Evolutionary conservation across 345 rosid species (phyloP), one percentile per base, ranked within the genome.

Genomic region (Carallia pectinifolia): DNA sequence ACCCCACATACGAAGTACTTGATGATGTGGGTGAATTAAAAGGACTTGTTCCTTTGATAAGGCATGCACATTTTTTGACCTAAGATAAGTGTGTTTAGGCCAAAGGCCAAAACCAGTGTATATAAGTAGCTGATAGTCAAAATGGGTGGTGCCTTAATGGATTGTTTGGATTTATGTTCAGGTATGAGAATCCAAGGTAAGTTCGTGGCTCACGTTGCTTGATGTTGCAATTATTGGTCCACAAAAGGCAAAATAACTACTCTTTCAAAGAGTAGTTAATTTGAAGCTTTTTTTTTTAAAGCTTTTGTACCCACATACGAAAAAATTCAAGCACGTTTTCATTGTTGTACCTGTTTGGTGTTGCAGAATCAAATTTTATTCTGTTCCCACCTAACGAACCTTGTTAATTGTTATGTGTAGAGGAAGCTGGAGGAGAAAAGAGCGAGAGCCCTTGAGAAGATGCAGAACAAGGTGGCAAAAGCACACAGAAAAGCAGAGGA

Each of bases 381-480:
- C 5, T 44, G 16, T 13, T 40, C 48, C 10, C 4, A 4, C 10
- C 16, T 44, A 15, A 12, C 50, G 4, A 15, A 15, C 10, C 3
- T 44, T 44, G 3, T 44, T 10, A 10, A 12, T 44, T 44, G 17
- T 44, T 50, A 6, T 68, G 33, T 74, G 79, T 62, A 95, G 99
- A 95, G 99, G 87, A 95, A 90, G 67, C 76, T 95, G 60, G 99
- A 95, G 75, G 99, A 95, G 83, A 95, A 88, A 68, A 88, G 92
- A 54, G 97, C 87, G 3, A 87, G 74, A 70, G 97, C 97, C 2
- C 30, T 81, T 13, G 99, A 92, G 83, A 95, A 95, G 84, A 95
- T 93, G 85, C 92, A 95, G 66, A 95, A 92, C 67, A 81, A 89
- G 27, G 81, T 89, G 37, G 97, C 97, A 1, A 92, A 82, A 74